Conservation (phyloP, 257 asterid species). For the Buddleja alternifolia region DNA sequence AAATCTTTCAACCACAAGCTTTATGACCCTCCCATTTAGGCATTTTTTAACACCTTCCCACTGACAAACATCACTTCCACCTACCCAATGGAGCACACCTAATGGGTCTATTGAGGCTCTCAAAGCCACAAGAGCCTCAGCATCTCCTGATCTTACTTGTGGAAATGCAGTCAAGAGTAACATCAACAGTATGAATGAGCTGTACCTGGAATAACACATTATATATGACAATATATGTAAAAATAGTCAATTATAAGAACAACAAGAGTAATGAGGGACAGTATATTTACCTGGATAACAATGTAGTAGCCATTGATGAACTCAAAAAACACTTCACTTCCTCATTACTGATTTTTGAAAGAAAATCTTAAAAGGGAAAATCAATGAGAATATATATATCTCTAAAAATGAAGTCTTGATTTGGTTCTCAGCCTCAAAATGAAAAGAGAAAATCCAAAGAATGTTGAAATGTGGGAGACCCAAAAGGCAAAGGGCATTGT, state of each 20-base stretch:
- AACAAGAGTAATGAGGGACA: constrained; percentile 26
- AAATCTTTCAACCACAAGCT: constrained; percentile 75
- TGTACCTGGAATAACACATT: no score
- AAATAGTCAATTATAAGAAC: constrained; percentile 21
- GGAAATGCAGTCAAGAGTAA: constrained; percentile 20
- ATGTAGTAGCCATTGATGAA: constrained; percentile 32
- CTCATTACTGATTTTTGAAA: constrained; percentile 5
- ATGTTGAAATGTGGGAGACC: constrained; percentile 25
- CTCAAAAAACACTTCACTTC: constrained; percentile 5
- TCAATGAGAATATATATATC: constrained; percentile 1
- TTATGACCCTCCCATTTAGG: constrained; percentile 68
- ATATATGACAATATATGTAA: no score
- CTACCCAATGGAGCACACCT: constrained; percentile 62
- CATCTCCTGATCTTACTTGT: constrained; percentile 56
- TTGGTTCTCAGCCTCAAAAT: constrained; percentile 28
- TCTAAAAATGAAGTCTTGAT: constrained; percentile 28
- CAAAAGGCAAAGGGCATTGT: constrained; percentile 37
- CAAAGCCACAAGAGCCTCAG: constrained; percentile 67
- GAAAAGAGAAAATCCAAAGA: constrained; percentile 27
- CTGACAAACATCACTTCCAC: constrained; percentile 47
- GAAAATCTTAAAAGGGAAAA: constrained; percentile 21
- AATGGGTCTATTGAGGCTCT: constrained; percentile 61
- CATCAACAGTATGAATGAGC: no score
- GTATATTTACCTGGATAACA: constrained; percentile 22
- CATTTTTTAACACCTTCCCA: constrained; percentile 90